Percentiles rank a stretch among this genome's conserved stretches.
These are phyloP conservation scores for Oenanthe javanica DNA, from an alignment of 140 eudicot species.

Conservation along the genomic window DNA sequence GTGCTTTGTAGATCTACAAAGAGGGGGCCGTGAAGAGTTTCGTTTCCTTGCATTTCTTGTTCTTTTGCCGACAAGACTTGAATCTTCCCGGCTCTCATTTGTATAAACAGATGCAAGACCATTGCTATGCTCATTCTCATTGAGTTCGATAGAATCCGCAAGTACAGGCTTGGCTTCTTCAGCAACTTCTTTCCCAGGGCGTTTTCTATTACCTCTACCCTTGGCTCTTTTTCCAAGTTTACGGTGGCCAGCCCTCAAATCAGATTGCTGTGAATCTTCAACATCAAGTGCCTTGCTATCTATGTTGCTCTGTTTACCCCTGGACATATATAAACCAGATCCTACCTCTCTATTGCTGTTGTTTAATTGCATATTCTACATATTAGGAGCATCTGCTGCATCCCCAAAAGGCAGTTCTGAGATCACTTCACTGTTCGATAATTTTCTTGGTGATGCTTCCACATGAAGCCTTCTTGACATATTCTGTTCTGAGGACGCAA, in stretches of 20 bases:
- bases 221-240: slow-evolving; percentile 37
- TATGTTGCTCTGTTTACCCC: slow-evolving; percentile 24
- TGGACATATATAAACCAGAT: slow-evolving; percentile 36
- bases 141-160: slow-evolving; percentile 24
- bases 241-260: slow-evolving; percentile 25
- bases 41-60: slow-evolving; percentile 45
- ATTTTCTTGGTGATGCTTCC: slow-evolving; percentile 34
- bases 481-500: slow-evolving; percentile 16
- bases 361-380: slow-evolving; percentile 28
- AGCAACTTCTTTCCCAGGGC: slow-evolving; percentile 15
- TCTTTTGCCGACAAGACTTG: slow-evolving; percentile 26
- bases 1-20: too few relatives aligned
- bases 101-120: slow-evolving; percentile 38
- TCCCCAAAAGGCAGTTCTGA: slow-evolving; percentile 41
- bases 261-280: slow-evolving; percentile 49
- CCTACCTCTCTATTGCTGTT: slow-evolving; percentile 24
- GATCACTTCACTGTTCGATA: slow-evolving; percentile 37
- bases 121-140: slow-evolving; percentile 32
- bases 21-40: slow-evolving; percentile 32
- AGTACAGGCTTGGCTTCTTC: slow-evolving; percentile 27
- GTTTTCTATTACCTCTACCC: slow-evolving; percentile 31
- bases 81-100: slow-evolving; percentile 52
- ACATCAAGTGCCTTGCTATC: slow-evolving; percentile 27
- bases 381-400: slow-evolving; percentile 41
- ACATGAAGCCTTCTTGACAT: slow-evolving; percentile 24